Evolutionary conservation across 495 filamentous ascomycete genomes (phyloP).

Genomic region (Rhypophila decipiens): DNA sequence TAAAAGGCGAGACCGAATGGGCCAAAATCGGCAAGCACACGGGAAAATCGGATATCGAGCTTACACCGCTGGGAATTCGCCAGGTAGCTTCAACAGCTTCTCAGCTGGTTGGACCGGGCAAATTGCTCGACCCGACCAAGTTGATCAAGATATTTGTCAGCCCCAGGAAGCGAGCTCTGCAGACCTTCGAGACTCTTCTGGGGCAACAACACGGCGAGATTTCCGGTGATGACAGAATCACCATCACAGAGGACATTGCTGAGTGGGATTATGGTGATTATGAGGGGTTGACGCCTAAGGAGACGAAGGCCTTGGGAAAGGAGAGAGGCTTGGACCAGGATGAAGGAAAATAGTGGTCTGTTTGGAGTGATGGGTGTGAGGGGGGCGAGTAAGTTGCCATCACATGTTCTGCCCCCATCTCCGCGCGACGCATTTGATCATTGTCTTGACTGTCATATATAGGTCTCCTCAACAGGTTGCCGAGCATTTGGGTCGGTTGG

Average conservation of each 20-base stretch:
- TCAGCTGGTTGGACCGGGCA: background rate
- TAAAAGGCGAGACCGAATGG: conserved; percentile 10
- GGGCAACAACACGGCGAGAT: background rate
- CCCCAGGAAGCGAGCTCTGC: background rate
- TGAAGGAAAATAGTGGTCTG: conserved; percentile 1
- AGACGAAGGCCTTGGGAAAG: conserved; percentile 2
- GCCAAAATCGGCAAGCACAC: conserved; percentile 5
- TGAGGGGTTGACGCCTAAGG: background rate
- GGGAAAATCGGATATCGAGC: background rate
- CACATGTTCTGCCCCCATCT: too few relatives aligned
- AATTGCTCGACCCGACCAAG: background rate
- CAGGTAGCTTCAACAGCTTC: conserved; percentile 2
- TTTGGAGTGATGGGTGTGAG: conserved; percentile 8
- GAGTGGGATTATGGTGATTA: conserved; percentile 10
- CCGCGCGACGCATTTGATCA: too few relatives aligned
- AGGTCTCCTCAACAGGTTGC: background rate
- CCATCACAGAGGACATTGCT: conserved; percentile 4
- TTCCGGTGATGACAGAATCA: background rate
- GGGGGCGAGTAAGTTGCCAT: conserved; percentile 3
- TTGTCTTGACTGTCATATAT: background rate
- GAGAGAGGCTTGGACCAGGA: conserved; percentile 1
- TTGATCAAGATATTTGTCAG: conserved; percentile 1
- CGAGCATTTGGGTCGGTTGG: background rate
- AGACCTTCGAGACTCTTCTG: background rate
- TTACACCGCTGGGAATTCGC: background rate